Evolutionary conservation across 2,329 filamentous ascomycete genomes (phyloP), one percentile per base, ranked within the genome.

Genomic region (Zarea fungicola): DNA sequence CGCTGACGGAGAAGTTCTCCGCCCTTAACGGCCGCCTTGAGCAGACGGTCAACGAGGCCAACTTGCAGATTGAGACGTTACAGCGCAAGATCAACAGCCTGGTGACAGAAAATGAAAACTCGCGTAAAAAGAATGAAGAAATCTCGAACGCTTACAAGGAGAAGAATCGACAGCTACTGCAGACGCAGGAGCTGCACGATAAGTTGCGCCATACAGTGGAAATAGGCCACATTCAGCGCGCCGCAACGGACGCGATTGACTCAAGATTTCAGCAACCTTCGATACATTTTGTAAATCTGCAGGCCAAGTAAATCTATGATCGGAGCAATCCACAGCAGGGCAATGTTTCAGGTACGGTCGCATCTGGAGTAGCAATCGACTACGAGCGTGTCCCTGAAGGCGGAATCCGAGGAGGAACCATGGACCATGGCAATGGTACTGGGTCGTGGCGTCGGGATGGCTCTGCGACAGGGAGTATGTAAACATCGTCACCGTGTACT

Each of bases 91-190:
- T 91, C 22, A 69, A 77, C 49, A 71, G 76, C 29, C 73, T 87
- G 67, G 74, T 80, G 49, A 58, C 72, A 8, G 81, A 87, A 26
- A 80, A 86, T 47, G 78, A 84, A 19, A 70, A 71, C 8, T 68
- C 92, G 10, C 74, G 81, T 44, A 76, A 78, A 42, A 90, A 87
- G 64, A 87, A 90, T 54, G 77, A 87, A 16, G 85, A 92, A 29
- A 69, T 95, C 2, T 70, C 74, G 5, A 75, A 81, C 19, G 75
- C 81, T 4, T 84, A 82, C 57, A 78, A 78, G 48, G 84, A 90
- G 19, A 93, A 92, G 62, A 81, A 71, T 55, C 82, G 78, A 40
- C 85, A 83, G 50, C 75, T 87, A 3, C 67, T 82, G 5, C 84
- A 89, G 52, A 78, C 81, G 3, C 87, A 89, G 57, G 78, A 82